Conservation (phyloP, 768 basidiomycete genomes). For the Boletus sp. region DNA sequence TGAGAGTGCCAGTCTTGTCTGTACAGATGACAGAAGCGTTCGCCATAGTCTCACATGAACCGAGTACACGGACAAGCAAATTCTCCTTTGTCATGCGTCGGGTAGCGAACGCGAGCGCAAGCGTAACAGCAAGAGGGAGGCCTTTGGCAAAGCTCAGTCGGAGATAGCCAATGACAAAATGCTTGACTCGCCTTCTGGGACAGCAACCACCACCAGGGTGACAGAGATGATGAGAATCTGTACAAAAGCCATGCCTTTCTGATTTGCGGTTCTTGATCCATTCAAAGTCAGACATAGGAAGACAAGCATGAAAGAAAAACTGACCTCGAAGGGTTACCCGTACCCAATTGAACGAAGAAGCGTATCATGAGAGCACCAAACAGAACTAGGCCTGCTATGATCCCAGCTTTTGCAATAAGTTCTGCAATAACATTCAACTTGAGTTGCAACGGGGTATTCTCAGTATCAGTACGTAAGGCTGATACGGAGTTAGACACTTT, state of each 20-base stretch:
- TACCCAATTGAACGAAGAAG: constrained; percentile 88
- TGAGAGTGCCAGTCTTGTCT: constrained; percentile 96
- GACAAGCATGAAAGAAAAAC: constrained; percentile 6
- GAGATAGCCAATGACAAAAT: background rate
- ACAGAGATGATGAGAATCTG: constrained; percentile 94
- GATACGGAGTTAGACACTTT: background rate
- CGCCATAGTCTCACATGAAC: constrained; percentile 98
- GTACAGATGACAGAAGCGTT: constrained; percentile 96
- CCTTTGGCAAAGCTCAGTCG: constrained; percentile 42
- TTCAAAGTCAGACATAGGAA: constrained; percentile 9
- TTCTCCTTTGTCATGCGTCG: constrained; percentile 98
- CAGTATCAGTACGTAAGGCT: constrained; percentile 86
- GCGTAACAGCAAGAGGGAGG: constrained; percentile 91
- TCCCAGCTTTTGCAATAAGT: constrained; percentile 89
- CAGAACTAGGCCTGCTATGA: constrained; percentile 74
- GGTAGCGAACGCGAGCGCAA: constrained; percentile 96
- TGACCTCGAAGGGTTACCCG: constrained; percentile 54
- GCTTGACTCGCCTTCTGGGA: constrained; percentile 64
- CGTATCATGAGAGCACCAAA: constrained; percentile 88
- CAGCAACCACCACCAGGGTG: constrained; percentile 85
- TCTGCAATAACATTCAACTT: constrained; percentile 95
- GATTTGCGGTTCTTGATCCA: constrained; percentile 54
- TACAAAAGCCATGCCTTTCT: constrained; percentile 89
- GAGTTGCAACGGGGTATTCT: constrained; percentile 89
- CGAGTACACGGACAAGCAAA: constrained; percentile 90